Base-by-base conservation (phyloP, 768 basidiomycete genomes). In the Phylloporus sp. region DNA sequence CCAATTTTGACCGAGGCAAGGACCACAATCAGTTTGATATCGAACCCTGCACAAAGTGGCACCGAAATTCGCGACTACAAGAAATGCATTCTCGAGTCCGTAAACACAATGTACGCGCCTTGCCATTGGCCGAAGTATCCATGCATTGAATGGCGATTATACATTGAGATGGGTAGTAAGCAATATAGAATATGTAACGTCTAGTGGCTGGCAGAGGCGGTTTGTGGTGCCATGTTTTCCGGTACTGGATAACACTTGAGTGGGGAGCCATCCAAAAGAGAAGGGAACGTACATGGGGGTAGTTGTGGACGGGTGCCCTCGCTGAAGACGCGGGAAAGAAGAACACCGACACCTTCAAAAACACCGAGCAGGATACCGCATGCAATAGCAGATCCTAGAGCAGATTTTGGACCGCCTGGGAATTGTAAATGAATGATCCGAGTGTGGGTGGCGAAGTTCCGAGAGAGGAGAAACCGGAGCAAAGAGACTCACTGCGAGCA, bases 291-390 rank as follows among this genome's bases (percentile, higher is more conserved):
- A 93, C 91, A 59, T 68, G 84, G 86, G 54, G 88, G 85, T 70
- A 90, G 74, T 65, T 88, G 86, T 58, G 88, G 91, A 62, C 88
- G 78, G 59, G 85, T 82, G 51, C 81, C 81, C 65, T 91, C 90
- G 63, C 86, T 88, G 70, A 97, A 88, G 58, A 94, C 87, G 54
- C 95, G 82, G 43, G 85, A 87, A 55, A 97, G 75, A 23, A 98
- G 77, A 8, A 98, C 95, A 59, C 95, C 95, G 20, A 97, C 93
- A 63, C 95, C 95, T 72, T 92, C 89, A 64, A 94, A 91, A 12
- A 93, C 89, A 59, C 95, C 95, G 23, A 99, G 81, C 23, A 99
- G 76, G 53, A 99, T 95, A 67, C 95, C 95, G 66, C 97, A 98
- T 15, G 91, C 90, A 41, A 99, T 80, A 16, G 95, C 95, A n/a